Evolutionary conservation across 805 yeast species (phyloP), one percentile per base, ranked within the genome.

Genomic region (Starmerella ratchasimensis): DNA sequence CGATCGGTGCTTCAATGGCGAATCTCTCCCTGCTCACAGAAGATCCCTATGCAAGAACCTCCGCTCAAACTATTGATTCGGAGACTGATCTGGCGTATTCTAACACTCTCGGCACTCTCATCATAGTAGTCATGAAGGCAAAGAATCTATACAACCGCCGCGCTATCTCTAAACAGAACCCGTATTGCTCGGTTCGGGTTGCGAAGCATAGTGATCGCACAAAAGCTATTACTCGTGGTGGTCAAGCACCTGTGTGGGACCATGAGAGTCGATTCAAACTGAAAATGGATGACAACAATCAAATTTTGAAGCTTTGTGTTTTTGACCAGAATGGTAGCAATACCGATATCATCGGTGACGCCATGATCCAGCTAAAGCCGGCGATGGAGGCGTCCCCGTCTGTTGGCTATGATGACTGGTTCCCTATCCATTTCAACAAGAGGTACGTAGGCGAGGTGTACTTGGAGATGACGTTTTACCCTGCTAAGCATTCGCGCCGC

Each of bases 391-490:
- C 78, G 11, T 67, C 74, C 17, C 71, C 72, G 2, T 67, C 68
- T 29, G 84, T 76, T 45, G 95, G 94, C 2, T 75, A 70, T 51
- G 96, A 90, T 56, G 66, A 68, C 21, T 88, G 97, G 97, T 80
- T 77, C 52, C 73, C 72, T 22, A 61, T 90, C 40, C 61, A 65
- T 29, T 72, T 72, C 52, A 75, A 74, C 32, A 76, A 73, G 16
- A 72, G 75, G 49, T 73, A 77, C 38, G 94, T 95, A 1, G 98
- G 98, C 2, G 80, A 73, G 56, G 72, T 90, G 1, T 88, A 75
- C 57, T 60, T 90, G 38, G 97, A 90, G 52, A 76, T 90, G 79
- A 83, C 96, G 0, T 90, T 82, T 53, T 82, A 81, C 53, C 90
- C 94, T 52, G 19, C 36, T 35, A 17, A 36, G 47, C 15, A 17